phyloP scores from a whole-genome alignment of 495 filamentous ascomycete species.

The Cercophora scortea region DNA sequence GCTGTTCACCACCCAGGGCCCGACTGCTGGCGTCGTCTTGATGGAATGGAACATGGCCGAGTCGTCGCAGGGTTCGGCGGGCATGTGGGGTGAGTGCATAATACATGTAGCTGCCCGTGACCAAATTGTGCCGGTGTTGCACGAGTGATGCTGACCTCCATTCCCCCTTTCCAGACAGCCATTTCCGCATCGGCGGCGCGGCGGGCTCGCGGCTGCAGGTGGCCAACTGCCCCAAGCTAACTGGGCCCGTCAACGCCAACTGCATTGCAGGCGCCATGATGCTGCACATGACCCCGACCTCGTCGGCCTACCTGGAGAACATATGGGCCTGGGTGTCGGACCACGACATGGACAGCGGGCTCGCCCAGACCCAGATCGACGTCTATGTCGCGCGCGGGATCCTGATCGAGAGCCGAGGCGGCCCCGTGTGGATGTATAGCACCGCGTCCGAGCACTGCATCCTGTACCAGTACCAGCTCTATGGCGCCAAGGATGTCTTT shows the following conservation, averaged over 20 bases:
- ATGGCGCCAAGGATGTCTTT: constrained; percentile 66
- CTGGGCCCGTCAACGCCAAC: constrained; percentile 9
- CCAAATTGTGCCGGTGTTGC: too few relatives aligned
- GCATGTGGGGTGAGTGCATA: too few relatives aligned
- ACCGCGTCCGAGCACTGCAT: constrained; percentile 57
- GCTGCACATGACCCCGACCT: constrained; percentile 64
- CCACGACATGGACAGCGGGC: constrained; percentile 67
- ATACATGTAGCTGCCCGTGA: too few relatives aligned
- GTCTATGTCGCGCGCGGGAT: constrained; percentile 79
- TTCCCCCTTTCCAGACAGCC: too few relatives aligned
- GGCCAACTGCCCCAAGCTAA: constrained; percentile 44
- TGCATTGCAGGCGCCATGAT: constrained; percentile 56
- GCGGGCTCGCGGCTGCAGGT: constrained; percentile 60
- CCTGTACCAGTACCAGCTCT: constrained; percentile 73
- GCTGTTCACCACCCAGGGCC: too few relatives aligned
- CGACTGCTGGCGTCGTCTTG: too few relatives aligned
- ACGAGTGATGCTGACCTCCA: too few relatives aligned
- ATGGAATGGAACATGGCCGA: too few relatives aligned
- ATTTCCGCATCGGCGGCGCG: constrained; percentile 9
- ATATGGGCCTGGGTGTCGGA: constrained; percentile 87
- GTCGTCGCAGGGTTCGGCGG: too few relatives aligned
- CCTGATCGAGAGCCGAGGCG: constrained; percentile 56
- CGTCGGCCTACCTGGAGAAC: constrained; percentile 73
- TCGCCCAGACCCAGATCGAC: constrained; percentile 58
- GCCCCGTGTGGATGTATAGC: constrained; percentile 35